Percentiles rank a stretch among this genome's conserved stretches.
Evolutionary conservation across 805 yeast genomes (phyloP).

Genomic region (Schizosaccharomyces osmophilus): DNA sequence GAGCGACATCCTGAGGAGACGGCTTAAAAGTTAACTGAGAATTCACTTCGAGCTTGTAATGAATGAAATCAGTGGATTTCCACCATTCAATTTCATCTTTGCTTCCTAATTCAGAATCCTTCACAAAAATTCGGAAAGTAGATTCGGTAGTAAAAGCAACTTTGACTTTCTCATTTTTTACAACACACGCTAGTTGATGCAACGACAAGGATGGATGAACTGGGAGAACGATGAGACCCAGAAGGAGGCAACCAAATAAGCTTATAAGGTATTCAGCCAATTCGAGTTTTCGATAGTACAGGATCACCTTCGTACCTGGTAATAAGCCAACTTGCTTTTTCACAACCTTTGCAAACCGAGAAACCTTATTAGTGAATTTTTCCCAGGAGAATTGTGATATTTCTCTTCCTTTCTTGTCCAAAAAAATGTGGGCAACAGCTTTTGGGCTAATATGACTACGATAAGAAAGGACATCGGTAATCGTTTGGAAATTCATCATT

Average conservation of each 20-base stretch:
- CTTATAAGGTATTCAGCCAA: constrained; percentile 69
- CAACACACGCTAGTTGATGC: constrained; percentile 44
- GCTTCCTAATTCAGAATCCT: constrained; percentile 22
- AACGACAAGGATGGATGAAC: constrained; percentile 40
- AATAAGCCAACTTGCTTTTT: constrained; percentile 46
- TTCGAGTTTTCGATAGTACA: constrained; percentile 65
- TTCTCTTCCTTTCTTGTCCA: constrained; percentile 69
- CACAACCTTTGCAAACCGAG: constrained; percentile 66
- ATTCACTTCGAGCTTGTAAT: constrained; percentile 18
- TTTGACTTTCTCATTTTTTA: constrained; percentile 50
- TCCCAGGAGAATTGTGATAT: constrained; percentile 63
- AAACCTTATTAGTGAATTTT: constrained; percentile 58
- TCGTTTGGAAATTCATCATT: constrained; percentile 23
- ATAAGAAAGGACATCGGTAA: constrained; percentile 47
- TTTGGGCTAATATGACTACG: constrained; percentile 42
- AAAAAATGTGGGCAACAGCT: constrained; percentile 44
- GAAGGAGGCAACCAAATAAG: constrained; percentile 69
- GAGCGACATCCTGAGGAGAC: neutral
- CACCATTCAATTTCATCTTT: constrained; percentile 50
- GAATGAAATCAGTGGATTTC: constrained; percentile 73
- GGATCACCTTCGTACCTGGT: constrained; percentile 59
- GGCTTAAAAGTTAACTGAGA: neutral
- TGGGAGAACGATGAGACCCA: constrained; percentile 87
- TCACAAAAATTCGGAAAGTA: constrained; percentile 50
- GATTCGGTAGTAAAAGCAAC: constrained; percentile 60